These are phyloP conservation scores for Taiozyma sp. DNA, from an alignment of 1,139 yeast genomes.

Conservation along the genomic window DNA sequence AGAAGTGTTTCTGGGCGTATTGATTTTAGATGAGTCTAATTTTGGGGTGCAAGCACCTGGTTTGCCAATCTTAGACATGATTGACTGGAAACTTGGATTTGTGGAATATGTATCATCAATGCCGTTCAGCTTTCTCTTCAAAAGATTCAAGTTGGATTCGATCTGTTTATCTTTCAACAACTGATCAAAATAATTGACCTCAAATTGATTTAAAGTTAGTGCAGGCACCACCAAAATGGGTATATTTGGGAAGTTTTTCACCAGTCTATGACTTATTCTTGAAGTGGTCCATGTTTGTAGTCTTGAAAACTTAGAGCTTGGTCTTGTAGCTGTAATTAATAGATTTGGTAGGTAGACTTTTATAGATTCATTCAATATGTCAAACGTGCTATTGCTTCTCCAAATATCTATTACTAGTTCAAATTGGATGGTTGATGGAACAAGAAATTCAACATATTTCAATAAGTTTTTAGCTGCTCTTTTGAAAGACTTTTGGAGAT, in stretches of 20 bases:
- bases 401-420: slow-evolving; percentile 37
- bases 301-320: slow-evolving; percentile 44
- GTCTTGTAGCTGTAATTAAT: slow-evolving; percentile 60
- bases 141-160: slow-evolving; percentile 1
- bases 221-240: slow-evolving; percentile 71
- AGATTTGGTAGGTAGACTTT: slow-evolving; percentile 60
- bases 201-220: slow-evolving; percentile 53
- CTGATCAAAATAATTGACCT: slow-evolving; percentile 29
- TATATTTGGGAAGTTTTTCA: slow-evolving; percentile 52
- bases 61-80: neutral
- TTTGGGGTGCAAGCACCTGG: neutral
- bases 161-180: slow-evolving; percentile 3
- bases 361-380: slow-evolving; percentile 56
- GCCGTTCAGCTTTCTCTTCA: slow-evolving; percentile 5
- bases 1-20: neutral
- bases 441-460: slow-evolving; percentile 41
- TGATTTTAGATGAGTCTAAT: neutral
- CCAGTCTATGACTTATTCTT: slow-evolving; percentile 57
- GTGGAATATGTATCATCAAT: slow-evolving; percentile 8
- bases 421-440: slow-evolving; percentile 38
- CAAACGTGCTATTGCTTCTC: slow-evolving; percentile 7
- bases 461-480: slow-evolving; percentile 35
- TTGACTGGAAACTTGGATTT: slow-evolving; percentile 7
- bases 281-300: slow-evolving; percentile 58
- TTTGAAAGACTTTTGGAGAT: slow-evolving; percentile 14